These are phyloP conservation scores for Metschnikowia shivogae DNA, from an alignment of 805 yeast genomes.

Conservation along the genomic window DNA sequence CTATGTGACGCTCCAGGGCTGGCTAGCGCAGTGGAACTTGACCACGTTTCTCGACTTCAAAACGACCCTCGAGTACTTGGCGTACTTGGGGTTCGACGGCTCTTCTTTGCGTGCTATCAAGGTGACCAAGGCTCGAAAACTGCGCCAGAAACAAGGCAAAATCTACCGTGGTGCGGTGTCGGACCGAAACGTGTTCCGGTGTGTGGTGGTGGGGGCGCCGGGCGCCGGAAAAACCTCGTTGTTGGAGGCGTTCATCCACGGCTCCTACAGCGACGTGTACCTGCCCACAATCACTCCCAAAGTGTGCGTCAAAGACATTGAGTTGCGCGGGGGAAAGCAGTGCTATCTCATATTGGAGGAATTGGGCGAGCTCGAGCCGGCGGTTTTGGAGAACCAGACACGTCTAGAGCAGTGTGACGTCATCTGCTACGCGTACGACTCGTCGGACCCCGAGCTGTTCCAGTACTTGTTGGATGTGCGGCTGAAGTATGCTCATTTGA, in stretches of 20 bases:
- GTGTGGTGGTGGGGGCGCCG: conserved; percentile 81
- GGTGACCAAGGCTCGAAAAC: conserved; percentile 76
- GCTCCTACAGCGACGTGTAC: conserved; percentile 65
- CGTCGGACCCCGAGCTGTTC: conserved; percentile 94
- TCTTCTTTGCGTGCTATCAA: conserved; percentile 47
- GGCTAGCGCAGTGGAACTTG: conserved; percentile 99
- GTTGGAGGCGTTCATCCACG: conserved; percentile 73
- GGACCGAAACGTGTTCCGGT: conserved; percentile 89
- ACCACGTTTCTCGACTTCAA: conserved; percentile 83
- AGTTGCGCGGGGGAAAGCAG: conserved; percentile 90
- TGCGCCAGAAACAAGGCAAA: conserved; percentile 60
- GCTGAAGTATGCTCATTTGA: conserved; percentile 50
- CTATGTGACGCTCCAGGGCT: conserved; percentile 88
- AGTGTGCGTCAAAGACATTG: conserved; percentile 88
- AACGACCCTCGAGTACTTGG: conserved; percentile 82
- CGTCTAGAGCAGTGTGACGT: conserved; percentile 86
- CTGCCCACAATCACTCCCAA: conserved; percentile 80
- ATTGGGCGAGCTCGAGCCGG: conserved; percentile 80
- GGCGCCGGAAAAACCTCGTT: conserved; percentile 85
- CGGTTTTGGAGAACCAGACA: conserved; percentile 64
- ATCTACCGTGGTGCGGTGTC: conserved; percentile 61
- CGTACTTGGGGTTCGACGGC: conserved; percentile 81
- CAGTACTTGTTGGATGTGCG: conserved; percentile 74
- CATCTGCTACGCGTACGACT: conserved; percentile 83
- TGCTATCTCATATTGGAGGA: conserved; percentile 90